Percentiles rank a stretch among this genome's conserved stretches.
Evolutionary conservation across 176 grass and related monocot genomes (phyloP).

Genomic region (Calamus simplicifolius): DNA sequence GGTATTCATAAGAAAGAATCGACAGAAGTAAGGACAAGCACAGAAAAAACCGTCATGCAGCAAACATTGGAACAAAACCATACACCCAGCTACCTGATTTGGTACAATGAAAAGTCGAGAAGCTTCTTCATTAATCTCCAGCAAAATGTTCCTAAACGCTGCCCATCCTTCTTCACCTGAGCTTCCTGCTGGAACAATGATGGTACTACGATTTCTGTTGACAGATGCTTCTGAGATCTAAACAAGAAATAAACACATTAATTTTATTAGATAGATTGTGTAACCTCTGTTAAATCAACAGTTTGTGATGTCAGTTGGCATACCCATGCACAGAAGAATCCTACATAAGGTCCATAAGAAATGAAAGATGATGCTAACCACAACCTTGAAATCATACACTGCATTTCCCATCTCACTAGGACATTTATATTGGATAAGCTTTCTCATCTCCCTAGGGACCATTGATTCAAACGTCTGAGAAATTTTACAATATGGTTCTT

Average conservation of each 20-base stretch:
- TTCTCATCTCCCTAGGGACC: too few relatives aligned
- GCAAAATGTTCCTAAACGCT: constrained; percentile 82
- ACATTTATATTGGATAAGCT: too few relatives aligned
- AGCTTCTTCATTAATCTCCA: constrained; percentile 84
- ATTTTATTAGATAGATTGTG: background rate
- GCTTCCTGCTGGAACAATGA: constrained; percentile 91
- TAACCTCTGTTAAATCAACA: background rate
- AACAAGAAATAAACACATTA: constrained; percentile 7
- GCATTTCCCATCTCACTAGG: too few relatives aligned
- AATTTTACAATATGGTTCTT: too few relatives aligned
- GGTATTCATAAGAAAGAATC: constrained; percentile 7
- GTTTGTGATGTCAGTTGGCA: background rate
- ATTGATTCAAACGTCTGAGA: too few relatives aligned
- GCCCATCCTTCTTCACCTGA: constrained; percentile 98
- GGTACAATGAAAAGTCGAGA: constrained; percentile 55
- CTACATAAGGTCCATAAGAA: too few relatives aligned
- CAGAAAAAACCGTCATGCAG: background rate
- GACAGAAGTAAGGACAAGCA: constrained; percentile 14
- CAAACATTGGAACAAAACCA: background rate
- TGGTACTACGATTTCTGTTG: constrained; percentile 96
- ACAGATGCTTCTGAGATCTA: constrained; percentile 94
- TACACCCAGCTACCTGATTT: constrained; percentile 47
- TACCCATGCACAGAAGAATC: background rate
- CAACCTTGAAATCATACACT: too few relatives aligned
- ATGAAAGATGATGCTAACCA: too few relatives aligned